Conservation (phyloP, 2,329 filamentous ascomycete species). For the Neoarthrinium moseri region DNA sequence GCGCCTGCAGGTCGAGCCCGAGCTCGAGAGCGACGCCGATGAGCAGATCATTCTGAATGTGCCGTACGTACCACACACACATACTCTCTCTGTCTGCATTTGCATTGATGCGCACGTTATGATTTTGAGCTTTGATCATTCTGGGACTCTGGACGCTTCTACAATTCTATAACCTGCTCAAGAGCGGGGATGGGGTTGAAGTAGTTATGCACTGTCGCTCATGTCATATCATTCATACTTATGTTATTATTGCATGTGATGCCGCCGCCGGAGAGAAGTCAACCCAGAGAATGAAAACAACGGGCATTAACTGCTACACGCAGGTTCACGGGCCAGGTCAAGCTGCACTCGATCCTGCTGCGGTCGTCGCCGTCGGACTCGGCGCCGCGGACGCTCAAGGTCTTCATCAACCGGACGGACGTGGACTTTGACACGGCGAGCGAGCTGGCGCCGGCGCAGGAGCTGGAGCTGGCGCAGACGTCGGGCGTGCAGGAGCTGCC, state of each 20-base stretch:
- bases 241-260: too few relatives aligned
- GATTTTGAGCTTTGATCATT: too few relatives aligned
- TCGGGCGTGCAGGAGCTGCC: slow-evolving; percentile 83
- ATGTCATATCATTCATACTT: not conserved
- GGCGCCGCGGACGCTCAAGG: slow-evolving; percentile 79
- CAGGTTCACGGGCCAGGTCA: slow-evolving; percentile 91
- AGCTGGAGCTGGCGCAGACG: slow-evolving; percentile 73
- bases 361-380: slow-evolving; percentile 70
- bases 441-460: slow-evolving; percentile 70
- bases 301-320: not conserved
- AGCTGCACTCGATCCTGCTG: slow-evolving; percentile 84
- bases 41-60: slow-evolving; percentile 92
- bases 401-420: slow-evolving; percentile 84
- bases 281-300: not conserved
- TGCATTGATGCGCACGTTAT: not conserved
- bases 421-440: slow-evolving; percentile 80
- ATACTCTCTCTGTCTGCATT: not conserved
- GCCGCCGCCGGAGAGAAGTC: too few relatives aligned
- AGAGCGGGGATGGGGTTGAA: too few relatives aligned
- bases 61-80: slow-evolving; percentile 61
- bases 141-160: too few relatives aligned
- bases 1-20: slow-evolving; percentile 67
- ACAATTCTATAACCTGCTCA: too few relatives aligned
- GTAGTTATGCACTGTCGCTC: too few relatives aligned
- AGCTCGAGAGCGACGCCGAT: slow-evolving; percentile 83